Evolutionary conservation across 1,139 yeast species (phyloP).

Genomic region (Taiozyma sp.): DNA sequence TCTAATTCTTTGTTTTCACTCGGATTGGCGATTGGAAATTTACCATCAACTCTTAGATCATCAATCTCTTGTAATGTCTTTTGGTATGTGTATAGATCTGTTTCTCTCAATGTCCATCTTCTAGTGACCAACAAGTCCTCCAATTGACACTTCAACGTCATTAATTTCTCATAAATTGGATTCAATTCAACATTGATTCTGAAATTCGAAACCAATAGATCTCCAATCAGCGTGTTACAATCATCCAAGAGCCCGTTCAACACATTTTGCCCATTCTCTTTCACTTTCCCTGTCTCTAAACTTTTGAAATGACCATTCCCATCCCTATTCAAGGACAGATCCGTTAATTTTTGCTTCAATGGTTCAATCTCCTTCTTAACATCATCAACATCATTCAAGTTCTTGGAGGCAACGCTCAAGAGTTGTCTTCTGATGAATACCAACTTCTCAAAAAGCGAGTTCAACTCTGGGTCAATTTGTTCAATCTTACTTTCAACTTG

Average conservation of each 20-base stretch:
- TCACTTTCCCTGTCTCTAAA: constrained; percentile 29
- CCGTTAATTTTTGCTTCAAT: constrained; percentile 33
- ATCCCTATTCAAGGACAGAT: constrained; percentile 38
- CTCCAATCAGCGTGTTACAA: constrained; percentile 69
- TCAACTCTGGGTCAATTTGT: constrained; percentile 51
- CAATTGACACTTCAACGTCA: constrained; percentile 61
- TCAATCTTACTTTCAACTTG: constrained; percentile 49
- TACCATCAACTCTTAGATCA: constrained; percentile 54
- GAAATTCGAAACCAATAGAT: constrained; percentile 52
- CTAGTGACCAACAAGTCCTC: constrained; percentile 84
- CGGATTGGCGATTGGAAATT: constrained; percentile 35
- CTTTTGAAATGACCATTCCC: constrained; percentile 40
- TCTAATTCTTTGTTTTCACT: constrained; percentile 10
- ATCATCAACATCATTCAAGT: constrained; percentile 15
- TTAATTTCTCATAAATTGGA: constrained; percentile 48
- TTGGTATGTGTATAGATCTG: constrained; percentile 84
- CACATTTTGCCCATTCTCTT: constrained; percentile 51
- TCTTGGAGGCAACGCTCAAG: constrained; percentile 41
- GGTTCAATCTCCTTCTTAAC: constrained; percentile 29
- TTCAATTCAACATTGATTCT: constrained; percentile 43
- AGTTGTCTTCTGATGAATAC: constrained; percentile 50
- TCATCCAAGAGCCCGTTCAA: constrained; percentile 75
- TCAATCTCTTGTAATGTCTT: constrained; percentile 68
- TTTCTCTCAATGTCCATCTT: constrained; percentile 95
- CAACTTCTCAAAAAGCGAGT: constrained; percentile 44